Evolutionary conservation across 768 basidiomycete genomes (phyloP), one percentile per base, ranked within the genome.

Genomic region (Collybia nuda): DNA sequence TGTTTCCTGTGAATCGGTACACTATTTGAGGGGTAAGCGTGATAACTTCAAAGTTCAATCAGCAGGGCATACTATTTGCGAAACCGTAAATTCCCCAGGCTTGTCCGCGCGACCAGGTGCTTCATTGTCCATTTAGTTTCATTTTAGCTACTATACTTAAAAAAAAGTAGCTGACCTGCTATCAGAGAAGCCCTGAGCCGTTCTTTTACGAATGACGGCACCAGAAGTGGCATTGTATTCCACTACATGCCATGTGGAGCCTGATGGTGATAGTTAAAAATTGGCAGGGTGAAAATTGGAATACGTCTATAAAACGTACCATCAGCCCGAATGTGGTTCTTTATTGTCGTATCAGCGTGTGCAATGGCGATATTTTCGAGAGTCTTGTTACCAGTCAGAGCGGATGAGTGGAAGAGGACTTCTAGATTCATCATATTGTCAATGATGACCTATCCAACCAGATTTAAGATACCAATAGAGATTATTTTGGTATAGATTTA

Each of bases 381-480:
- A 0, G 81, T 85, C 5, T 72, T 57, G 55, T 88, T 86, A 1
- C 79, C 77, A 0, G 83, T 87, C 19, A 87, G 65, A n/a, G 67
- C 67, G 37, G 73, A 79, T 5, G 81, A 80, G 5, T 73, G 73
- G 60, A 82, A 82, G n/a, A 87, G 64, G 14, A 85, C 70, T 64
- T 88, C 84, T 17, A 89, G 76, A 57, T 84, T 88, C 84, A 89
- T 86, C 85, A 88, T 86, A 61, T 86, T 87, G 68, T 88, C 86
- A 40, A 88, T 86, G 62, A 88, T 86, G 44, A 88, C 85, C 80
- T 79, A 38, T n/a, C 28, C 17, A 15, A 12, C 1, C 21, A 19
- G 8, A 38, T n/a, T 2, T 19, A 18, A n/a, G 6, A 32, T 24
- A 15, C 22, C 5, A 24, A 22, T 6, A 36, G 2, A 32, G 18